phyloP scores from a whole-genome alignment of 192 early-diverging fungal genomes.

The Backusella psychrophila region DNA sequence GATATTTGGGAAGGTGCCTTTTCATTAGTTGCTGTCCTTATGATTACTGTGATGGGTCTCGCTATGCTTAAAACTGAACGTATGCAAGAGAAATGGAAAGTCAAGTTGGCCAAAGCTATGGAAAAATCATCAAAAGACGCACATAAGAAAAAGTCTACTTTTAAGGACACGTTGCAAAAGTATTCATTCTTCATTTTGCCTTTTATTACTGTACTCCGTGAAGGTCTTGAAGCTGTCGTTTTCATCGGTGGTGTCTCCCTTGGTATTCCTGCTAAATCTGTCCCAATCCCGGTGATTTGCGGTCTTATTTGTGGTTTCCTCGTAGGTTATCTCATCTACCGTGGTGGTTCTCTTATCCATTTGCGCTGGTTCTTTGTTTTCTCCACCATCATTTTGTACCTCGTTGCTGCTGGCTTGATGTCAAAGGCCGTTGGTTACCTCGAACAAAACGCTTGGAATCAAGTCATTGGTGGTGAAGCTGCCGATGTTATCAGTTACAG shows the following conservation, averaged over 20 bases:
- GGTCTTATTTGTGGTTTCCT: slow-evolving; percentile 66
- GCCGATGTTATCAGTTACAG: slow-evolving; percentile 49
- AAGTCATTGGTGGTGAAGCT: slow-evolving; percentile 61
- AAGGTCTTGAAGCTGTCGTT: slow-evolving; percentile 87
- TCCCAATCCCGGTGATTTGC: slow-evolving; percentile 78
- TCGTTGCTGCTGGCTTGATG: slow-evolving; percentile 84
- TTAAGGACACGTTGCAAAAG: slow-evolving; percentile 24
- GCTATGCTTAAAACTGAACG: slow-evolving; percentile 73
- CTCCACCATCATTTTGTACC: slow-evolving; percentile 70
- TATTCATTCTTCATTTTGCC: slow-evolving; percentile 82
- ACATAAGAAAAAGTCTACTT: not conserved
- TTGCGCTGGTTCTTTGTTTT: slow-evolving; percentile 79
- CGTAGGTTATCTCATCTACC: slow-evolving; percentile 76
- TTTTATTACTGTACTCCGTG: slow-evolving; percentile 78
- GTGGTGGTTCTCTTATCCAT: slow-evolving; percentile 61
- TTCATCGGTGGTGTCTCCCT: slow-evolving; percentile 77
- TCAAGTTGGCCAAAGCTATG: slow-evolving; percentile 36
- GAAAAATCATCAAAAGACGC: slow-evolving; percentile 1
- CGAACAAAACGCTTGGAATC: slow-evolving; percentile 64
- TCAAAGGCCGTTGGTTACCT: slow-evolving; percentile 64
- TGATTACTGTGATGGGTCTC: slow-evolving; percentile 83
- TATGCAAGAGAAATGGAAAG: slow-evolving; percentile 72
- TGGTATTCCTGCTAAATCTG: slow-evolving; percentile 46
- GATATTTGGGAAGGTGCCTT: slow-evolving; percentile 88
- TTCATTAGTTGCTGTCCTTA: slow-evolving; percentile 68